Conservation (phyloP, 139 green algal species). For the Diplosphaera chodatii region DNA sequence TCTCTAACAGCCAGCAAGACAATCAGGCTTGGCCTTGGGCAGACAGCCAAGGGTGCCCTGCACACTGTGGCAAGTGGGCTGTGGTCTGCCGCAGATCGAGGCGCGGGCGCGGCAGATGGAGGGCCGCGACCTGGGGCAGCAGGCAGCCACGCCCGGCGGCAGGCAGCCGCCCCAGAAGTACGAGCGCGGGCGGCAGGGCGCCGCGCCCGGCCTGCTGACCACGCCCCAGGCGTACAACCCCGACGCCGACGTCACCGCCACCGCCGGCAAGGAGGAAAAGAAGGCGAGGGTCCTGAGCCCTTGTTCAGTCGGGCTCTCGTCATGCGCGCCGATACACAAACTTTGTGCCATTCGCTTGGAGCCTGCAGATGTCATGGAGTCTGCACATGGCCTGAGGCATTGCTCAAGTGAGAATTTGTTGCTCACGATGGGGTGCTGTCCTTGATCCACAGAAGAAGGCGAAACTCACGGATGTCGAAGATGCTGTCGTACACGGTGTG, state of each 20-base stretch:
- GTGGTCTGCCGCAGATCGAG: no score
- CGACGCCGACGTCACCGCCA: conserved; percentile 58
- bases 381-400: no score
- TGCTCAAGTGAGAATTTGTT: not conserved
- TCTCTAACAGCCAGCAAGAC: no score
- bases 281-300: conserved; percentile 29
- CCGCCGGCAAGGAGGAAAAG: conserved; percentile 33
- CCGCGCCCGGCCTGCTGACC: conserved; percentile 30
- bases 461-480: not conserved
- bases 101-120: conserved; percentile 88
- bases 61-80: no score
- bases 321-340: no score
- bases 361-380: not conserved
- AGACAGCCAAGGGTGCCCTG: no score
- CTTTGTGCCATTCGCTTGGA: no score
- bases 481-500: conserved; percentile 3
- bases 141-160: conserved; percentile 41
- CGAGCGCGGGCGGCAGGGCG: conserved; percentile 48
- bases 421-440: no score
- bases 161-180: conserved; percentile 61
- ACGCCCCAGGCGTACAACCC: conserved; percentile 73
- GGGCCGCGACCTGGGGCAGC: conserved; percentile 54
- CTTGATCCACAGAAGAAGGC: conserved; percentile 26
- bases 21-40: no score
- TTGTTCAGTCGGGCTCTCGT: not conserved